Evolutionary conservation across 78 protist species (phyloP).

Genomic region (Dictyostelium purpureum): DNA sequence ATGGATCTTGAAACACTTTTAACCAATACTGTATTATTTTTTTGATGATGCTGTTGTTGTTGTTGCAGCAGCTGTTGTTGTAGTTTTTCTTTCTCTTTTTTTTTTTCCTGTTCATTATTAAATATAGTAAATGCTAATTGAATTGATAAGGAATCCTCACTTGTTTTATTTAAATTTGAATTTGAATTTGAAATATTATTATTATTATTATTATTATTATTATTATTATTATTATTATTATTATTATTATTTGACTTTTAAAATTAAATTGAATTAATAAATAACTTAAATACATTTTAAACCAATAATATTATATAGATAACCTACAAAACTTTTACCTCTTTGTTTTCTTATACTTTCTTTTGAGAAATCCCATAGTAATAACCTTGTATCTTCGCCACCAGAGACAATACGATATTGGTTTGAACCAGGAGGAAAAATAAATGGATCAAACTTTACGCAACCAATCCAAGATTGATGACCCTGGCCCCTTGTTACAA

Average conservation of each 20-base stretch:
- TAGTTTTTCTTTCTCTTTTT: background rate
- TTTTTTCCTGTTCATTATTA: background rate
- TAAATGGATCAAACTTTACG: constrained; percentile 52
- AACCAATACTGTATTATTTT: background rate
- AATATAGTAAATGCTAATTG: background rate
- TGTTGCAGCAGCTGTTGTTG: background rate
- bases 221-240: background rate
- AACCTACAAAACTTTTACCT: constrained; percentile 19
- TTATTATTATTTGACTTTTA: background rate
- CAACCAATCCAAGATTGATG: constrained; percentile 82
- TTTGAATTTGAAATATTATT: background rate
- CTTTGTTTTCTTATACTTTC: constrained; percentile 54
- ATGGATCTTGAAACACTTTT: constrained; percentile 1
- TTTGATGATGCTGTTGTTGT: background rate
- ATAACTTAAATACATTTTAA: background rate
- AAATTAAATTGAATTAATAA: background rate
- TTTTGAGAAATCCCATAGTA: constrained; percentile 70
- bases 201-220: background rate
- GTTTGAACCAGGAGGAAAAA: background rate
- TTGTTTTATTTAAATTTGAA: background rate
- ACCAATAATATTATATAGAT: background rate
- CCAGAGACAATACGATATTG: constrained; percentile 59
- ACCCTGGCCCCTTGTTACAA: constrained; percentile 68
- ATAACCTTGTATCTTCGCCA: constrained; percentile 76
- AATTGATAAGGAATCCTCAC: background rate